phyloP scores from a whole-genome alignment of 129 eudicot genomes.

The Scalesia atractyloides region DNA sequence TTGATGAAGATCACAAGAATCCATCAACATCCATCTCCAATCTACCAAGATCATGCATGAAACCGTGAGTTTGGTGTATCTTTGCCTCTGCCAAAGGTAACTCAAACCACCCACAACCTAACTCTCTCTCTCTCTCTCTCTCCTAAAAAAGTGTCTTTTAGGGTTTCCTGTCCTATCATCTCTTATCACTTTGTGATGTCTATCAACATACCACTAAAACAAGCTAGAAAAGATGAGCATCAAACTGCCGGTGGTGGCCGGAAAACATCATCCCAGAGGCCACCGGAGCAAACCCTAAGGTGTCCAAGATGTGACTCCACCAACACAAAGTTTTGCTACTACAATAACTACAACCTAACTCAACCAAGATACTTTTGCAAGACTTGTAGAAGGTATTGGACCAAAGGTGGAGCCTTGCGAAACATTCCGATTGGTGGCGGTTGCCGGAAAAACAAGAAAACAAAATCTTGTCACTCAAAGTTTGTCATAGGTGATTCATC shows the following conservation, averaged over 20 bases:
- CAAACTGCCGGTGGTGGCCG: constrained; percentile 33
- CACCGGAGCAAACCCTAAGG: constrained; percentile 47
- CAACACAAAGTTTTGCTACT: constrained; percentile 92
- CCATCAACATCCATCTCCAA: constrained; percentile 53
- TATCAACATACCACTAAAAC: constrained; percentile 32
- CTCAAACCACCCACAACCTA: constrained; percentile 37
- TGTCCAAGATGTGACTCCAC: constrained; percentile 92
- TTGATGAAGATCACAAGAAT: constrained; percentile 72
- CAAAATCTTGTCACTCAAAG: constrained; percentile 39
- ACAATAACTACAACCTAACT: constrained; percentile 86
- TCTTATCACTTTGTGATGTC: constrained; percentile 40
- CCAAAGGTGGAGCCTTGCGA: constrained; percentile 84
- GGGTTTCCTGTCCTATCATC: constrained; percentile 19
- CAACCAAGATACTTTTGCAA: constrained; percentile 96
- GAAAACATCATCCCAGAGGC: constrained; percentile 36
- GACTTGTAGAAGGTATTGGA: constrained; percentile 92
- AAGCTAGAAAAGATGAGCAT: constrained; percentile 40
- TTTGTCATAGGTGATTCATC: constrained; percentile 40
- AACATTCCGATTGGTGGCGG: constrained; percentile 95
- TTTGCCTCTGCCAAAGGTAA: constrained; percentile 60
- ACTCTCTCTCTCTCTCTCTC: constrained; percentile 9
- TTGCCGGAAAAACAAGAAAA: constrained; percentile 73
- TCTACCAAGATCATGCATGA: constrained; percentile 61
- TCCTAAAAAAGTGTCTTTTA: constrained; percentile 1
- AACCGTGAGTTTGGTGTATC: constrained; percentile 49